Evolutionary conservation across 2,329 filamentous ascomycete genomes (phyloP).

Genomic region (Sporothrix pseudoabietina): DNA sequence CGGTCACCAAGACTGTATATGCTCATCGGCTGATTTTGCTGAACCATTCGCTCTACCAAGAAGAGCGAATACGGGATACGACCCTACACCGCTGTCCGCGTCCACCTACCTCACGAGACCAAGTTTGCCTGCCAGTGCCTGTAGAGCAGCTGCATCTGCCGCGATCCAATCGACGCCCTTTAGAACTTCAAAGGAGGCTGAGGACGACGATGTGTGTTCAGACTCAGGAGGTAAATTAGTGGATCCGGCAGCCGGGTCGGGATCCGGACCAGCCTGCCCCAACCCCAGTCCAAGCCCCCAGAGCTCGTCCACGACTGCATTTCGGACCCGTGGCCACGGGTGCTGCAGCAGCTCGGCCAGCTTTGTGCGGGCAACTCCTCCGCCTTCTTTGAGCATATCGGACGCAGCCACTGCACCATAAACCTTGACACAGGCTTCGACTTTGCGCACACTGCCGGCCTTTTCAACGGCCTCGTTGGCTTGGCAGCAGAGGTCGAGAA

Average conservation of each 20-base stretch:
- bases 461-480: conserved; percentile 82
- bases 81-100: background rate
- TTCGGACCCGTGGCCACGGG: conserved; percentile 75
- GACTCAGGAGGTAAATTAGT: background rate
- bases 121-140: conserved; percentile 48
- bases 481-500: conserved; percentile 65
- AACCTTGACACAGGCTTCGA: conserved; percentile 77
- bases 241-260: background rate
- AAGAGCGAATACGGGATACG: background rate
- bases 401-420: conserved; percentile 68
- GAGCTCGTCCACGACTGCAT: conserved; percentile 61
- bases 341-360: conserved; percentile 74
- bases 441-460: conserved; percentile 76
- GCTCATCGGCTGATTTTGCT: background rate
- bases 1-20: background rate
- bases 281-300: conserved; percentile 49
- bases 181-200: conserved; percentile 38
- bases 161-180: conserved; percentile 61
- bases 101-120: conserved; percentile 35
- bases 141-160: conserved; percentile 53
- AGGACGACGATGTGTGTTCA: background rate
- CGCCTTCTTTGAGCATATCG: conserved; percentile 37
- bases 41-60: background rate
- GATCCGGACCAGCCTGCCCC: conserved; percentile 33
- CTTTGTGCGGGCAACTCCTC: conserved; percentile 64